A percentile compares a stretch with the other conserved stretches of the same genome.
phyloP scores from a whole-genome alignment of 768 basidiomycete species.

The Filobasidium floriforme region DNA sequence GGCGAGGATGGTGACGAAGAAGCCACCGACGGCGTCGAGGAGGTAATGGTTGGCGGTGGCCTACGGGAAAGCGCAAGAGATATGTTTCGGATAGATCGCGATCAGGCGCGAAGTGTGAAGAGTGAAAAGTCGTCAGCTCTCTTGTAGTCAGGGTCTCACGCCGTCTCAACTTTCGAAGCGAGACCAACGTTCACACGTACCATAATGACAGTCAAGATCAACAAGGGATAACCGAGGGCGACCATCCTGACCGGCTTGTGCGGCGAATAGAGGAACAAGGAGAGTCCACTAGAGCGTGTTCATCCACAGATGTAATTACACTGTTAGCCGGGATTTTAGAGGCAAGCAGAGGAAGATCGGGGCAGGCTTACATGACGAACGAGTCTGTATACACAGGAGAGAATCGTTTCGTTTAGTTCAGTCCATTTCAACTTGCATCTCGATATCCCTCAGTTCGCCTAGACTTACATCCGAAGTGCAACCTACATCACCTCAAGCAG shows the following conservation, averaged over 20 bases:
- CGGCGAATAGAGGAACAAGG: slow-evolving; percentile 34
- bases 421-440: too few relatives aligned
- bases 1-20: slow-evolving; percentile 34
- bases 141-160: too few relatives aligned
- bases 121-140: background rate
- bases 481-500: background rate
- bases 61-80: slow-evolving; percentile 8
- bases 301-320: slow-evolving; percentile 11
- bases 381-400: too few relatives aligned
- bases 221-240: slow-evolving; percentile 30
- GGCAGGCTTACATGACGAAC: slow-evolving; percentile 17
- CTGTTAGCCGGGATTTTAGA: background rate
- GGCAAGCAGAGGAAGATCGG: background rate
- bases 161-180: too few relatives aligned
- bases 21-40: slow-evolving; percentile 35
- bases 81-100: background rate
- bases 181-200: slow-evolving; percentile 10
- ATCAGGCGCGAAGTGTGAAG: background rate
- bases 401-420: too few relatives aligned
- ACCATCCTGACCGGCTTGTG: slow-evolving; percentile 25
- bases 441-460: background rate
- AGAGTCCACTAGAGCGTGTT: slow-evolving; percentile 31
- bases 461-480: slow-evolving; percentile 19
- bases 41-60: slow-evolving; percentile 38
- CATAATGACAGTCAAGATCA: slow-evolving; percentile 38